Base-by-base conservation (phyloP, 352 stramenopile species). In the Globisporangium alternatum region DNA sequence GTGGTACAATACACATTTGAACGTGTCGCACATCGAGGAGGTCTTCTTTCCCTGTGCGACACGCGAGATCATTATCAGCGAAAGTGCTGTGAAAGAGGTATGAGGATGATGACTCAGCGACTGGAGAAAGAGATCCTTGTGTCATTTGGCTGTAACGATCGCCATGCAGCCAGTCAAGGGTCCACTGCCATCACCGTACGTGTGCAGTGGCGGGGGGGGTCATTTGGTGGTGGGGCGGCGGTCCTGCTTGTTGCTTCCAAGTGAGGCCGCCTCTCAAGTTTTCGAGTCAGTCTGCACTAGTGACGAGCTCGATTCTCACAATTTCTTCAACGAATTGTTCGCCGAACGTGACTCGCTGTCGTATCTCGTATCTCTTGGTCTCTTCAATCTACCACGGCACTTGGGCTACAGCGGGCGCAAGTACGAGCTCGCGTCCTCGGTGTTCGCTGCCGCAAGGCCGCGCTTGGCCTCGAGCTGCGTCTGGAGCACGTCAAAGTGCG, bases 401-500 rank as follows among this genome's bases (percentile, higher is more conserved):
- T n/a, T 55, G n/a, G 52, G 35, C 33, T 55, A n/a, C 13, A 62
- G 25, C 0, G 54, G 43, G 1, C 31, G 53, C 35, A 67, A 5
- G n/a, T 62, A 67, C 41, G 62, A 33, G 31, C 43, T 66, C 51
- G 53, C 41, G 35, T 56, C 47, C 31, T 30, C 22, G 15, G 15
- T 4, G 28, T 64, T 25, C 17, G 21, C 28, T 21, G 41, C 5
- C 31, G 30, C 1, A 12, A 91, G 52, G 19, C 73, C 73, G 17
- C 83, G 76, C 70, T 91, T 91, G 17, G 31, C 53, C 64, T 91
- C 78, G 0, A 94, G 60, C 25, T 72, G 63, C 47, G 67, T 47
- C 65, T 94, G 83, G 45, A 74, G 72, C 44, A 72, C 55, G 13
- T 94, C 81, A 62, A 87, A 91, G 56, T 89, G 59, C 48, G 68